Evolutionary conservation across 2,329 filamentous ascomycete species (phyloP), one percentile per base, ranked within the genome.

Genomic region (Rhynchosporium graminicola): DNA sequence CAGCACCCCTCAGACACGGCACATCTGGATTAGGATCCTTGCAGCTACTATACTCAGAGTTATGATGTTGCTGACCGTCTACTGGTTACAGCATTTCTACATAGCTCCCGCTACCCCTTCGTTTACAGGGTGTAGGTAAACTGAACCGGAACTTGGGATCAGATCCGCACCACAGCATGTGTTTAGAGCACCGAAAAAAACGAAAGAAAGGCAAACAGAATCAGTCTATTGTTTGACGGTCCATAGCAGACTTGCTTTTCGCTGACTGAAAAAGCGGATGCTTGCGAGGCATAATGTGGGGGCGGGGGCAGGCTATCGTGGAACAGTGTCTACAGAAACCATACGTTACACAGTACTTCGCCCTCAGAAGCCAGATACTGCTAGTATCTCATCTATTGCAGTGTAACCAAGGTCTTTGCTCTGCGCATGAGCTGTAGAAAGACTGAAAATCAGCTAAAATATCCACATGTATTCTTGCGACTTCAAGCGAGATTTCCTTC

Each of bases 1-100:
- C 28, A n/a, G 36, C 15, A 54, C 40, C 51, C 36, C 51, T 54
- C 20, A 42, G n/a, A 54, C 40, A 40, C 29, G 9, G 10, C 10
- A 38, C 20, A 42, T 20, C 51, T 54, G 8, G 20, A 54, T 54
- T 29, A 40, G 51, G 51, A 54, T 20, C 51, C 51, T 26, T 42
- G 51, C 36, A 54, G 51, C 36, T n/a, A 15, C 10, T 36, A 28
- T 42, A n/a, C 10, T 6, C 51, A 54, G 10, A 12, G 36, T 12
- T 42, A 54, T 54, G 51, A 29, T 42, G 7, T 3, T 13, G 3
- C 5, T 20, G n/a, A 5, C 50, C 13, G 13, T 3, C 8, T 8
- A 52, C 50, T 52, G 50, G 31, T 42, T 12, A 54, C 36, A 28
- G 20, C 20, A 7, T 1, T 8, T 36, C 51, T 38, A 36, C 51